Evolutionary conservation across 345 rosid species (phyloP).

Genomic region (Arabis hirsuta): DNA sequence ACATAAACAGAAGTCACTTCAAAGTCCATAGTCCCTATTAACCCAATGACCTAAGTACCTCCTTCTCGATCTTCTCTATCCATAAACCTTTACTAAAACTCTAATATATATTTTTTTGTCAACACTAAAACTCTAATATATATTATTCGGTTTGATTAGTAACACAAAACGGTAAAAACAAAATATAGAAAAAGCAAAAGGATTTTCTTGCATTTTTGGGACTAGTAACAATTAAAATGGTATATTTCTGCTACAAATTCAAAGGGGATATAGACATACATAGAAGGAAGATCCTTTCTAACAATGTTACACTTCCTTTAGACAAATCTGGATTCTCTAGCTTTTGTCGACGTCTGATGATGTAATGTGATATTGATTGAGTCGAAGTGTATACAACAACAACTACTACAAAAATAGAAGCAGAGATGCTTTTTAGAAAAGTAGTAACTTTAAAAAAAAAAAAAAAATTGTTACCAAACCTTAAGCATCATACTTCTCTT

Average conservation of each 20-base stretch:
- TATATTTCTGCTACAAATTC: no score
- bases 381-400: slow-evolving; percentile 35
- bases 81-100: slow-evolving; percentile 12
- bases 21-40: slow-evolving; percentile 11
- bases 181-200: no score
- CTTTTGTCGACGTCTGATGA: slow-evolving; percentile 38
- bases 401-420: slow-evolving; percentile 41
- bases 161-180: no score
- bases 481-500: slow-evolving; percentile 45
- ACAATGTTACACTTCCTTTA: slow-evolving; percentile 39
- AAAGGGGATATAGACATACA: background rate
- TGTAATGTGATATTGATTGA: slow-evolving; percentile 41
- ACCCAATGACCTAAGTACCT: slow-evolving; percentile 14
- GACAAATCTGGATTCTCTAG: slow-evolving; percentile 36
- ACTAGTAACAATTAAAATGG: no score
- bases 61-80: background rate
- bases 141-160: background rate
- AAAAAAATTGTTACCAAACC: slow-evolving; percentile 24
- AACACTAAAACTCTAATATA: slow-evolving; percentile 11
- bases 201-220: no score
- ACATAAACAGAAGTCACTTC: background rate
- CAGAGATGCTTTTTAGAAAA: slow-evolving; percentile 33
- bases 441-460: background rate
- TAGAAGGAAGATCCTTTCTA: slow-evolving; percentile 32
- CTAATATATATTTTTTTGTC: slow-evolving; percentile 1